Evolutionary conservation across 2,329 filamentous ascomycete genomes (phyloP), one percentile per base, ranked within the genome.

Genomic region (Corinectria fuckeliana): DNA sequence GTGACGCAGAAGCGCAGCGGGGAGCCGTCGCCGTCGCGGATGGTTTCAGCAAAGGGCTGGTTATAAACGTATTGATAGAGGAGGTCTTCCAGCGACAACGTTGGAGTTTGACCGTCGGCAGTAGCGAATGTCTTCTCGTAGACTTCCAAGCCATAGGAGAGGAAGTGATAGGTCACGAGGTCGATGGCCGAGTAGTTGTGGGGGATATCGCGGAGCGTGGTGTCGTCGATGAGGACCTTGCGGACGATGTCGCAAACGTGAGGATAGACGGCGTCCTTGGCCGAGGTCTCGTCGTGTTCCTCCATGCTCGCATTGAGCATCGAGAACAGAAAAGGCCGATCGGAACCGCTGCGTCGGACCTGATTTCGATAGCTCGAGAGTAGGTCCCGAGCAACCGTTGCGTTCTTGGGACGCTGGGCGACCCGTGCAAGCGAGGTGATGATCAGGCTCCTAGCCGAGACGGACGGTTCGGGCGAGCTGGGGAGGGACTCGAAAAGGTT

Each of bases 81-180:
- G 14, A 70, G 49, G 10, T 62, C 54, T 21, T 68, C 61, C 14
- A 52, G 34, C 26, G 51, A 60, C 38, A 54, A 66, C 55, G 6
- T 51, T 21, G 3, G 51, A 44, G 5, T 47, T n/a, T 30, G 26
- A 11, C 55, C 38, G 16, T 62, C 49, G 34, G 49, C 28, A 16
- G 13, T 21, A 41, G 23, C 34, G 21, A 16, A 23, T 2, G 28
- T 38, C 21, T 63, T 56, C 32, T 67, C 65, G 41, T 69, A 70
- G 10, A 57, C 50, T n/a, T 64, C 61, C 11, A 70, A 50, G 18
- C 61, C 67, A 13, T 58, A 55, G 16, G 39, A 58, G n/a, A 70
- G 62, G n/a, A 62, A 61, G 50, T 60, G 53, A 28, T 62, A 67
- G 5, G 65, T 56, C 3, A 71, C 63, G 23, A 70, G 60, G 38